Base-by-base conservation (phyloP, 169 alveolate genomes). In the Perkinsus olseni region DNA sequence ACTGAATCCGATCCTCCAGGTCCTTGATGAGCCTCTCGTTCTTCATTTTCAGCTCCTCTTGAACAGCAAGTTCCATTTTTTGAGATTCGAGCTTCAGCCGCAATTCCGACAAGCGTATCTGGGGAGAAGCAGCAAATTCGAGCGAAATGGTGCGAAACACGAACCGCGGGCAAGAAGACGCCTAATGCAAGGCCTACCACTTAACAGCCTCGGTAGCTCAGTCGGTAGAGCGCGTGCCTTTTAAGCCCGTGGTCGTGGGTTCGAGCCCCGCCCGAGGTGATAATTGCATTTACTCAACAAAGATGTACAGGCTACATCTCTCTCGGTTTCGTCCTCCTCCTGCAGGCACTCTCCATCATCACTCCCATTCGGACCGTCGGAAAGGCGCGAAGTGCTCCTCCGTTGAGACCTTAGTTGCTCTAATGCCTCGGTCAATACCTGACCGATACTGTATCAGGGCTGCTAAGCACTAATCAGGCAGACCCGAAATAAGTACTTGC, bases 171-270 rank as follows among this genome's bases (percentile, higher is more conserved):
- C 62, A 45, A 17, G 6, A 45, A 17, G 62, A 10, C 62, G 17
- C 17, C 62, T 6, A 6, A 45, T 6, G 6, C 62, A 17, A 6
- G 62, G 62, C 62, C 17, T 45, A 45, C 6, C 6, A 45, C 6
- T 45, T 45, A 45, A 45, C 62, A 45, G 62, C 62, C 62, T 45
- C 62, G 62, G 62, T 98, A 98, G 99, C 99, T 98, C 99, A 98
- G 99, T 98, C 98, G 99, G 99, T 98, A 98, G 99, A 98, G 99
- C 99, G 99, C 99, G 98, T 98, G 99, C 98, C 99, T 98, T 98
- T 98, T 98, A 98, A 98, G 98, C 99, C 98, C 98, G 99, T 98
- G 99, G 99, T 98, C 99, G 98, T 98, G 99, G 99, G 99, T 98
- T 98, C 99, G 99, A 98, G 98, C 99, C 99, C 99, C 99, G 98